These are phyloP conservation scores for Aspergillus fischeri DNA, from an alignment of 2,329 filamentous ascomycete genomes.

Conservation along the genomic window DNA sequence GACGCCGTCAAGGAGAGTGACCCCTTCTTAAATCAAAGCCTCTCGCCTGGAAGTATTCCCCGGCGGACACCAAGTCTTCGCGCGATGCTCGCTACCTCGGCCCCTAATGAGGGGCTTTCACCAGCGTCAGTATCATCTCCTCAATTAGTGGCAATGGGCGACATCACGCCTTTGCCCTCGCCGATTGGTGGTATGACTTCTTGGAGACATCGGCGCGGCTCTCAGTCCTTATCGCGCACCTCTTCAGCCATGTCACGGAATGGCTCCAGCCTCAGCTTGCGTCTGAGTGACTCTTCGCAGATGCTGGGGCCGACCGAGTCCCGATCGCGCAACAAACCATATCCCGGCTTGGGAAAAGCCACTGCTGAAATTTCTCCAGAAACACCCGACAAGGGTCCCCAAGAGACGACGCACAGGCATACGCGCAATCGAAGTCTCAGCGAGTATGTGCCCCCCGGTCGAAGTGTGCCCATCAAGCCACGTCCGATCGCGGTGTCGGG, in stretches of 20 bases:
- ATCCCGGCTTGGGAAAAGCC: constrained; percentile 34
- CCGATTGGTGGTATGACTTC: constrained; percentile 51
- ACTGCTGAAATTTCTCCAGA: constrained; percentile 22
- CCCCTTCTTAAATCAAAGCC: constrained; percentile 34
- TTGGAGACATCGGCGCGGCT: constrained; percentile 48
- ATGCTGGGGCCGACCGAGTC: constrained; percentile 27
- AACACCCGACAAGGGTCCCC: constrained; percentile 18
- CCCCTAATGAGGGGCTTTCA: constrained; percentile 44
- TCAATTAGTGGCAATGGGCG: constrained; percentile 69
- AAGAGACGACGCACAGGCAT: constrained; percentile 44
- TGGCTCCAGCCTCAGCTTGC: constrained; percentile 32
- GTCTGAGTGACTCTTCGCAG: constrained; percentile 34
- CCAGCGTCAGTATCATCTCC: constrained; percentile 71
- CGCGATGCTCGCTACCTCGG: constrained; percentile 32
- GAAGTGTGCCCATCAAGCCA: constrained; percentile 58
- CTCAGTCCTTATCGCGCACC: constrained; percentile 44
- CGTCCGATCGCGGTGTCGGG: constrained; percentile 71
- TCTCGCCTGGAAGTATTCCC: constrained; percentile 41
- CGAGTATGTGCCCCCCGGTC: constrained; percentile 74
- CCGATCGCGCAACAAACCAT: constrained; percentile 36
- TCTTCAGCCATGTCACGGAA: constrained; percentile 39
- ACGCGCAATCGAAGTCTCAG: constrained; percentile 77
- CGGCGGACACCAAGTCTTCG: constrained; percentile 44
- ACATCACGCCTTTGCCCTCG: constrained; percentile 75
- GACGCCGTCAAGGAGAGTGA: constrained; percentile 32